These are phyloP conservation scores for Ustilago loliicola DNA, from an alignment of 1,284 basidiomycete species.

Conservation along the genomic window DNA sequence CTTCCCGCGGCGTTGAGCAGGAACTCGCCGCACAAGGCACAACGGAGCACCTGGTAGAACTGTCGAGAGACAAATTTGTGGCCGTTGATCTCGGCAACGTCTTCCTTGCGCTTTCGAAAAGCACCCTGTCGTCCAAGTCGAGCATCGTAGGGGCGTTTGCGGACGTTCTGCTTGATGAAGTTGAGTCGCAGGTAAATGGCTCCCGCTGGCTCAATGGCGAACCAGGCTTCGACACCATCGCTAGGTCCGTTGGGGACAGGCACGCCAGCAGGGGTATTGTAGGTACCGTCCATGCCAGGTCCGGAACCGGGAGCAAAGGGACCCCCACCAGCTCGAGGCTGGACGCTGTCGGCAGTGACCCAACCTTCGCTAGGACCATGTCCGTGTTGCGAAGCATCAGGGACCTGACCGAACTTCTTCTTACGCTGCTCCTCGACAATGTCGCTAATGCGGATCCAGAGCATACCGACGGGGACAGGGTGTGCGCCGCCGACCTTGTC, in stretches of 20 bases:
- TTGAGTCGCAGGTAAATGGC: constrained; percentile 75
- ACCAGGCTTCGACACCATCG: constrained; percentile 96
- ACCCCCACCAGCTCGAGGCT: constrained; percentile 45
- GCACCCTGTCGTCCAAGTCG: constrained; percentile 95
- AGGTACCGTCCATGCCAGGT: constrained; percentile 37
- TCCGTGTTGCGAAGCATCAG: constrained; percentile 44
- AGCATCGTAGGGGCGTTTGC: constrained; percentile 90
- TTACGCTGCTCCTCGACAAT: constrained; percentile 92
- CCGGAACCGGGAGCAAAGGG: constrained; percentile 18
- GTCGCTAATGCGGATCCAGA: constrained; percentile 96
- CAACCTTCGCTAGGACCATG: constrained; percentile 67
- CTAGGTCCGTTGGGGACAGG: constrained; percentile 55
- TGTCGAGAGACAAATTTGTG: constrained; percentile 97
- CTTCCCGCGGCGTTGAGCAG: constrained; percentile 96
- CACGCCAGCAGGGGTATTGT: constrained; percentile 57
- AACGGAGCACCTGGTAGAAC: constrained; percentile 96
- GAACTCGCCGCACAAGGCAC: constrained; percentile 97
- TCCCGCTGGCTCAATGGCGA: constrained; percentile 97
- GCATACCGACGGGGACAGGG: constrained; percentile 90
- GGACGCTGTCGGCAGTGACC: constrained; percentile 67
- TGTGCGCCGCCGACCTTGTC: constrained; percentile 85
- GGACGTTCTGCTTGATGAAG: constrained; percentile 74
- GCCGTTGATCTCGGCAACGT: constrained; percentile 99
- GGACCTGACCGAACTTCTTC: constrained; percentile 83
- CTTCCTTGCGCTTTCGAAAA: constrained; percentile 95